Evolutionary conservation across 768 basidiomycete genomes (phyloP), one percentile per base, ranked within the genome.

Genomic region (Amanita pseudoporphyria): DNA sequence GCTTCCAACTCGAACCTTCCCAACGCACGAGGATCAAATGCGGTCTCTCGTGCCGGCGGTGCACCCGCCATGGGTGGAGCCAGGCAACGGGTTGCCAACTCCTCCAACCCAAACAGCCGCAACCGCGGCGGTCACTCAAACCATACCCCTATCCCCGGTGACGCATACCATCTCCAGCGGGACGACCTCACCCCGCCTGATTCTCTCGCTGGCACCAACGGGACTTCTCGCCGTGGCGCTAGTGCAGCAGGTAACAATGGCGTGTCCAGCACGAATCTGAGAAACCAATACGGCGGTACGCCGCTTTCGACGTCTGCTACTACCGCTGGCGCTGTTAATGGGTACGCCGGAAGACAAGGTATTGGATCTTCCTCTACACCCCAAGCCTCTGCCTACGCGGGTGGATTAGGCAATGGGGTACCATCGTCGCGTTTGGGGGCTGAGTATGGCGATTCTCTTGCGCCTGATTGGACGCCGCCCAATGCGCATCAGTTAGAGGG

Each of bases 401-500:
- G 38, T 39, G 70, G 66, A 43, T 53, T 61, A 21, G 62, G 56
- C 33, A 64, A 64, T 32, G 51, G 52, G 10, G 41, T 56, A 24
- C 7, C 57, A 24, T 26, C 35, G 3, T 31, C 36, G 33, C 47
- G 24, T 33, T 37, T 57, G 4, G 56, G 56, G n/a, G 48, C 47
- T 3, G 51, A 43, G 33, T 51, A 45, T 35, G 45, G 45, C 6
- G 43, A 52, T 13, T 3, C 45, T 9, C 51, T 31, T 54, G 55
- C 69, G 10, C 64, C 72, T 22, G 78, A 78, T 52, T 81, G 79
- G 78, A 65, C 64, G 36, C 69, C 71, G 16, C 72, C 74, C 9
- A 70, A 62, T 21, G 68, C 76, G 5, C 77, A 76, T 21, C 78
- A 78, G 52, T 69, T 87, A 24, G 84, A 86, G 57, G 86, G 86